phyloP scores from a whole-genome alignment of 495 filamentous ascomycete genomes.

The Xylaria grammica region DNA sequence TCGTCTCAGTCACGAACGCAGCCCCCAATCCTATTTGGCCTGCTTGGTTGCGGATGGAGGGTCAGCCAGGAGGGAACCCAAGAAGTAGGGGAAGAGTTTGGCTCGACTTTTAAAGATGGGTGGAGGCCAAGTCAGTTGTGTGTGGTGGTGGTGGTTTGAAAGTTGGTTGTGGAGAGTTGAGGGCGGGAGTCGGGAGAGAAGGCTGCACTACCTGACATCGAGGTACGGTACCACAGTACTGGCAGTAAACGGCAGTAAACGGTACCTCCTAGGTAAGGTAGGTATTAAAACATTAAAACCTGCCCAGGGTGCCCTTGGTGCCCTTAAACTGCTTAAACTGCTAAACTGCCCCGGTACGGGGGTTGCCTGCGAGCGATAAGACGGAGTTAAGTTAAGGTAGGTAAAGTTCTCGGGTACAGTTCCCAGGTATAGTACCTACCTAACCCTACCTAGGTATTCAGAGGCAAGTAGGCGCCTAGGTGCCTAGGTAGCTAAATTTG shows the following conservation, averaged over 20 bases:
- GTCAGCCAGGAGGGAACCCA: constrained; percentile 14
- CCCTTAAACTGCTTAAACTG: too few relatives aligned
- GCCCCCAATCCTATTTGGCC: constrained; percentile 16
- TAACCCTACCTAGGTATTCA: too few relatives aligned
- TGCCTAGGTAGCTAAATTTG: constrained; percentile 6
- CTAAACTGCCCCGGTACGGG: too few relatives aligned
- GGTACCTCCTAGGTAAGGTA: too few relatives aligned
- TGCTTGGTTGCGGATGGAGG: constrained; percentile 9
- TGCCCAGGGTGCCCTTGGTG: too few relatives aligned
- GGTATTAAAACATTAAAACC: too few relatives aligned
- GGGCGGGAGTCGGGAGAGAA: constrained; percentile 13
- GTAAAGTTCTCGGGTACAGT: too few relatives aligned
- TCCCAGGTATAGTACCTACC: too few relatives aligned
- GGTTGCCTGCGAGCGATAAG: too few relatives aligned
- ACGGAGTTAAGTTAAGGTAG: too few relatives aligned
- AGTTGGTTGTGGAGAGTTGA: constrained; percentile 21
- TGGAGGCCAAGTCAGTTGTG: constrained; percentile 23
- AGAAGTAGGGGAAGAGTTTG: constrained; percentile 17
- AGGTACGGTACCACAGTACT: too few relatives aligned
- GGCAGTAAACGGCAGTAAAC: too few relatives aligned
- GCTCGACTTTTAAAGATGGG: constrained; percentile 15
- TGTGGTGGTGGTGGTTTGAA: constrained; percentile 14
- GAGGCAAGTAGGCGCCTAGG: not conserved
- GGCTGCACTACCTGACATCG: not conserved
- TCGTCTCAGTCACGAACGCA: constrained; percentile 6